These are phyloP conservation scores for Candida pseudofarinosa DNA, from an alignment of 805 yeast species.

Conservation along the genomic window DNA sequence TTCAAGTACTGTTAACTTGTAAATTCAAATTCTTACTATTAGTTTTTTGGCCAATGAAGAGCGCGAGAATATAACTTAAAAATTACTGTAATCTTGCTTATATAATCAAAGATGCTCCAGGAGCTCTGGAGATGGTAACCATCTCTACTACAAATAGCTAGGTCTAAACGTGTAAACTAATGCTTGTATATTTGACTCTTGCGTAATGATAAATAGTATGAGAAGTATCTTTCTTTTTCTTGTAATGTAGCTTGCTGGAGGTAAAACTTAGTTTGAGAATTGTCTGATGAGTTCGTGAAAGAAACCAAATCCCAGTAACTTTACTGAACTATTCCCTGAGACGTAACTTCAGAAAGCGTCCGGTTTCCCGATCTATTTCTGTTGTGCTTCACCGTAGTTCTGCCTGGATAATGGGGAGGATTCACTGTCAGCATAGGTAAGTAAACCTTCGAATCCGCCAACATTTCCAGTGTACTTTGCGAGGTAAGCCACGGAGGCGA, in stretches of 20 bases:
- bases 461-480: slow-evolving; percentile 27
- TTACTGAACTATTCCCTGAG: background rate
- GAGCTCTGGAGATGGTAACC: no score
- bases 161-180: background rate
- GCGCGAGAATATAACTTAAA: background rate
- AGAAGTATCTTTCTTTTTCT: background rate
- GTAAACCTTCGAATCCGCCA: slow-evolving; percentile 29
- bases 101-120: no score
- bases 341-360: background rate
- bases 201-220: background rate
- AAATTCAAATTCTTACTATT: background rate
- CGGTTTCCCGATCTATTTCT: background rate
- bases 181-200: background rate
- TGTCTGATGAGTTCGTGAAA: background rate
- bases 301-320: background rate
- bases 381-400: slow-evolving; percentile 37
- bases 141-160: no score
- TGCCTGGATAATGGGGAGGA: slow-evolving; percentile 35
- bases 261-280: background rate
- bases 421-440: slow-evolving; percentile 33
- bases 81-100: no score
- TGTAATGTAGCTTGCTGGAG: background rate
- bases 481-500: slow-evolving; percentile 30
- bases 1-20: background rate
- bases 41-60: background rate